Percentiles rank a stretch among this genome's conserved stretches.
These are phyloP conservation scores for Acer negundo DNA, from an alignment of 345 rosid species.

Conservation along the genomic window DNA sequence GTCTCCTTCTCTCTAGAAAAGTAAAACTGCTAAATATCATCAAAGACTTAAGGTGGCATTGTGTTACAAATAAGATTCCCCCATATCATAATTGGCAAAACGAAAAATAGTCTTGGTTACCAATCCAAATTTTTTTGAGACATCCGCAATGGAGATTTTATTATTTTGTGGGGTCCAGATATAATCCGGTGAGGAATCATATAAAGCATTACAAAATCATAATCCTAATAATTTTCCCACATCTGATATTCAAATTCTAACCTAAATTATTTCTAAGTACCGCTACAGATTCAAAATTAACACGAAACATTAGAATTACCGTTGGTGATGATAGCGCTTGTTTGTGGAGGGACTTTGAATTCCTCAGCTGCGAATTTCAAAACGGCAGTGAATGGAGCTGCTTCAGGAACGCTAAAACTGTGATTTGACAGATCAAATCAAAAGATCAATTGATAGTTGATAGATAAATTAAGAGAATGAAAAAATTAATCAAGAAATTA, in stretches of 20 bases:
- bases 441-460: not conserved
- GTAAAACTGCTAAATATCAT: not conserved
- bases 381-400: constrained; percentile 96
- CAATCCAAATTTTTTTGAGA: not conserved
- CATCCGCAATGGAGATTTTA: not conserved
- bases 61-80: not conserved
- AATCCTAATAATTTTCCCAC: not conserved
- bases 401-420: constrained; percentile 98
- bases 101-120: not conserved
- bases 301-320: constrained; percentile 40
- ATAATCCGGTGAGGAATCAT: not conserved
- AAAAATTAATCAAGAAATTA: not conserved
- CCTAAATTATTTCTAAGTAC: not conserved
- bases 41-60: not conserved
- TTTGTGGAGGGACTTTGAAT: constrained; percentile 97
- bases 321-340: constrained; percentile 98
- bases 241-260: not conserved
- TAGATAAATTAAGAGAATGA: not conserved
- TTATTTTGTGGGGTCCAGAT: not conserved
- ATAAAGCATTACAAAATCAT: not conserved
- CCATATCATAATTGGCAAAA: not conserved
- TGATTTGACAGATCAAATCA: constrained; percentile 16
- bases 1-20: not conserved
- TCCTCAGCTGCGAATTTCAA: constrained; percentile 95
- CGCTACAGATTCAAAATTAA: not conserved